Evolutionary conservation across 208 protist genomes (phyloP).

Genomic region (Trypanosoma rangeli): DNA sequence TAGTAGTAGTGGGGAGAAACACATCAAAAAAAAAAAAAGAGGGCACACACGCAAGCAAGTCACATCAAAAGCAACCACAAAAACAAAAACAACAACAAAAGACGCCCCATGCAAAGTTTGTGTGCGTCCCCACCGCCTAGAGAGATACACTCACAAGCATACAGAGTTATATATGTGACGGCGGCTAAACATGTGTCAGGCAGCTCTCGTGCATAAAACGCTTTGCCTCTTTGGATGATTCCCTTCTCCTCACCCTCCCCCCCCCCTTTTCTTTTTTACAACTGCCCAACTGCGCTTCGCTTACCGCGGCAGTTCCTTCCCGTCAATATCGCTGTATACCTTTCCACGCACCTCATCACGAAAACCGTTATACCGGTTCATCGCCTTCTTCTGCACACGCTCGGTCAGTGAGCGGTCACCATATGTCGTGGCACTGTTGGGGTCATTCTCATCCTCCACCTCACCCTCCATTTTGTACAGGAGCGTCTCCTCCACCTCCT

Average conservation of each 20-base stretch:
- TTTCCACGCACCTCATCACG: constrained; percentile 79
- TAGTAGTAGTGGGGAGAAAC: constrained; percentile 17
- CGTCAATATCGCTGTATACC: constrained; percentile 76
- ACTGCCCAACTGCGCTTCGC: neutral
- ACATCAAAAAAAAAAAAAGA: constrained; percentile 8
- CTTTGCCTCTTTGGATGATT: neutral
- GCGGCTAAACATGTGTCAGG: too few species aligned
- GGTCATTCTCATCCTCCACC: constrained; percentile 91
- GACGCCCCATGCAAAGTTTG: too few species aligned
- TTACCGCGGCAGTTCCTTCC: constrained; percentile 70
- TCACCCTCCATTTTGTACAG: constrained; percentile 85
- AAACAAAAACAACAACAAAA: constrained; percentile 2
- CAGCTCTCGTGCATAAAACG: too few species aligned
- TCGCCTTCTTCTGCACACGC: constrained; percentile 89
- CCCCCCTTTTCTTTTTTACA: neutral
- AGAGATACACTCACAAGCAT: too few species aligned
- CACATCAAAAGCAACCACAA: too few species aligned
- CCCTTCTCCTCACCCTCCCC: neutral
- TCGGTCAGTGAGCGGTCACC: constrained; percentile 77
- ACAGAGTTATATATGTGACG: too few species aligned
- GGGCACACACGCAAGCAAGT: neutral
- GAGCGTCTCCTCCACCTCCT: constrained; percentile 69
- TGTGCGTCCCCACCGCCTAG: too few species aligned
- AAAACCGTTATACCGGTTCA: constrained; percentile 88
- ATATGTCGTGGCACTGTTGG: constrained; percentile 84